phyloP scores from a whole-genome alignment of 1,139 yeast species.

The Suhomyces guaymorum region DNA sequence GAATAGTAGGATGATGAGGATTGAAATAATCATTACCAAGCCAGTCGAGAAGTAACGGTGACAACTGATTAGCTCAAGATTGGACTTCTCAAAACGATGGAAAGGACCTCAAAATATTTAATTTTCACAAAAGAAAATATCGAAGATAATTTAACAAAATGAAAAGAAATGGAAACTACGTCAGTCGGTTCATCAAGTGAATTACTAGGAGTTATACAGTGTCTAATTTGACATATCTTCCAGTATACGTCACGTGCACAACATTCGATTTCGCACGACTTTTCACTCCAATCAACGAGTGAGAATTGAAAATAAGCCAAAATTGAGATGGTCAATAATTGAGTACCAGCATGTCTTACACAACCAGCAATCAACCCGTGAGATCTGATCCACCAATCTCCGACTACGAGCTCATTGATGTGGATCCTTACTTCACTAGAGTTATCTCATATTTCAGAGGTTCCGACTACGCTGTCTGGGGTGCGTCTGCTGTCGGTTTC shows the following conservation, averaged over 20 bases:
- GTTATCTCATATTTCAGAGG: slow-evolving; percentile 74
- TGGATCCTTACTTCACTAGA: slow-evolving; percentile 74
- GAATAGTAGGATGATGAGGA: too few relatives aligned
- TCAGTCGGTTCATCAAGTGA: too few relatives aligned
- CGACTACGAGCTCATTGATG: slow-evolving; percentile 63
- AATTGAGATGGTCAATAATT: slow-evolving; percentile 12
- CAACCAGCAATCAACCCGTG: slow-evolving; percentile 42
- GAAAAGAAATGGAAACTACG: too few relatives aligned
- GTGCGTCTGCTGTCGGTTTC: slow-evolving; percentile 60
- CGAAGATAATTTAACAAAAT: too few relatives aligned
- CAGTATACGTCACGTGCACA: slow-evolving; percentile 2
- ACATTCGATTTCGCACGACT: slow-evolving; percentile 9
- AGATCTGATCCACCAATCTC: slow-evolving; percentile 46
- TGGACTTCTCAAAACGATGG: too few relatives aligned
- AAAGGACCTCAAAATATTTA: too few relatives aligned
- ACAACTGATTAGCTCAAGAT: too few relatives aligned
- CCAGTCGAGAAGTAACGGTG: too few relatives aligned
- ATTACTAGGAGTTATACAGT: too few relatives aligned
- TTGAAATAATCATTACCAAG: too few relatives aligned
- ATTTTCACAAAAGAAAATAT: too few relatives aligned
- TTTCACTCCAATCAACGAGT: slow-evolving; percentile 33
- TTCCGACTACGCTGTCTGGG: slow-evolving; percentile 68
- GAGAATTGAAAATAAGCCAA: slow-evolving; percentile 24
- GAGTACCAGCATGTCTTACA: slow-evolving; percentile 39
- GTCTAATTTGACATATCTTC: not conserved